Evolutionary conservation across 441 rosid species (phyloP), one percentile per base, ranked within the genome.

Genomic region (Populus hybrid): DNA sequence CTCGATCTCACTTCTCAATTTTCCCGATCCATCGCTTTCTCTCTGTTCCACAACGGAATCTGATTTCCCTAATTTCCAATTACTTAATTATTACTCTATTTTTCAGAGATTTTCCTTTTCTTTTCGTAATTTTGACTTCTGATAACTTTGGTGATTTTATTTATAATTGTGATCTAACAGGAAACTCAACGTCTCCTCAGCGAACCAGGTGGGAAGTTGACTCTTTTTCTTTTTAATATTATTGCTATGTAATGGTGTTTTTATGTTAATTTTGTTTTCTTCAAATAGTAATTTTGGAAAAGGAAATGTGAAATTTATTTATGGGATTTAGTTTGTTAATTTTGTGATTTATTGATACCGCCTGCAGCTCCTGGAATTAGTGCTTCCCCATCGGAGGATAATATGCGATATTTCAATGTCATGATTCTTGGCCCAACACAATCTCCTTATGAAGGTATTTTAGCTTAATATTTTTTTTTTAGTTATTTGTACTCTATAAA

Each of bases 381-480:
- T 75, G 98, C 99, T 50, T 95, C 98, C 7, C 99, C 98, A 10
- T 95, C 98, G 0, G 98, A 96, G 85, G 99, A 96, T 66, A 95
- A 95, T 74, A 94, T 95, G 98, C 87, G 98, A 0, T 92, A 94
- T 79, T 95, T 95, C 77, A 95, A 95, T 85, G 98, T 94, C 70
- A 95, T 95, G 99, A 90, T 96, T 80, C 99, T 94, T 82, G 99
- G 99, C 68, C 99, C 99, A 32, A 83, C 98, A 18, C 99, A 95
- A 79, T 95, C 99, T 38, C 99, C 99, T 16, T 95, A 94, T 73
- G 99, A 95, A 93, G 99, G 97, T 95, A 86, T 10, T 42, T 35
- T 74, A 30, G 32, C 32, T 30, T 30, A 30, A 30, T 30, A 3
- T 30, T 30, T 53, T 53, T 40, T 50, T 50, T 53, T 16, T 4